These are phyloP conservation scores for Cryptosporidium viatorum DNA, from an alignment of 169 alveolate species.

Conservation along the genomic window DNA sequence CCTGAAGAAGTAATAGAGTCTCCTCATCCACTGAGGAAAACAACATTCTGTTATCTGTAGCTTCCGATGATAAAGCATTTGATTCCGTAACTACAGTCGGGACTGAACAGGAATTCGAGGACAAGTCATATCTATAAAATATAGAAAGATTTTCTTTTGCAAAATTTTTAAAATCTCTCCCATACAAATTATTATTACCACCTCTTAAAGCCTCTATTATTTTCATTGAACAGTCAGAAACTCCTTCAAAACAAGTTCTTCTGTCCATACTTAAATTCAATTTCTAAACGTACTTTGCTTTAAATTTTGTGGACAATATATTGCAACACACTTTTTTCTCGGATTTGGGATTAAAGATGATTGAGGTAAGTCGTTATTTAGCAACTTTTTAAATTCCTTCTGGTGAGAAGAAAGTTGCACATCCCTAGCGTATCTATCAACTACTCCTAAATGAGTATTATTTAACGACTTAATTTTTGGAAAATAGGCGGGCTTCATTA, in stretches of 20 bases:
- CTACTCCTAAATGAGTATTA: conserved; percentile 10
- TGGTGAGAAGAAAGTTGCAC: conserved; percentile 24
- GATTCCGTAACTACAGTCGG: conserved; percentile 11
- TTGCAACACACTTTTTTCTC: conserved; percentile 54
- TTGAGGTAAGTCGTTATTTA: background rate
- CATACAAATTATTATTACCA: background rate
- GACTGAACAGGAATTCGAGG: background rate
- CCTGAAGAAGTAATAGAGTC: conserved; percentile 28
- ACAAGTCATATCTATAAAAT: conserved; percentile 1
- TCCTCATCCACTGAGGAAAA: conserved; percentile 13
- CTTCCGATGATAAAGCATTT: background rate
- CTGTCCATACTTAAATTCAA: conserved; percentile 4
- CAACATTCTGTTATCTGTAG: background rate
- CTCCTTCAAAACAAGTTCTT: conserved; percentile 26
- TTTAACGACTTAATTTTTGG: background rate
- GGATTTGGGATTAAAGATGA: background rate
- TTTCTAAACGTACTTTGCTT: conserved; percentile 10
- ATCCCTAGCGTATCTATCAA: conserved; percentile 21
- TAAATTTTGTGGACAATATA: conserved; percentile 27
- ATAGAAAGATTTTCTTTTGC: background rate
- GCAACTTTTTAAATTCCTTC: conserved; percentile 8
- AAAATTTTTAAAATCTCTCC: background rate
- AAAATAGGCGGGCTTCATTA: background rate
- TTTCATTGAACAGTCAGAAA: conserved; percentile 6
- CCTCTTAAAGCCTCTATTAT: conserved; percentile 5